Evolutionary conservation across 2,329 filamentous ascomycete genomes (phyloP).

Genomic region (Metarhizium robertsii): DNA sequence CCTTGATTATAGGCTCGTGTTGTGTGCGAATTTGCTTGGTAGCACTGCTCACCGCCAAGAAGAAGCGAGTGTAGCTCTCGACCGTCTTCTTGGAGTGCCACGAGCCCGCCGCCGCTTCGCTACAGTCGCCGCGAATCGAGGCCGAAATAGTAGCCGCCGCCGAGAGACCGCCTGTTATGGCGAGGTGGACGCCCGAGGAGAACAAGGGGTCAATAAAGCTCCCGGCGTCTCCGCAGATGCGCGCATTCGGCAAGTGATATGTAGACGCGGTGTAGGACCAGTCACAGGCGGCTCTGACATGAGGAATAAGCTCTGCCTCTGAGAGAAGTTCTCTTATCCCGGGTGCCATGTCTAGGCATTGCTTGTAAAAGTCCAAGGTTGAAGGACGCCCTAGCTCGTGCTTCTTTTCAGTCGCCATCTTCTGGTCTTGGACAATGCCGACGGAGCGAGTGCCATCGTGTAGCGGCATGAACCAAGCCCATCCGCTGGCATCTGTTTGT

Average conservation of each 20-base stretch:
- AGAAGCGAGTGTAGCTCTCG: conserved; percentile 37
- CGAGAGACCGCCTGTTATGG: conserved; percentile 31
- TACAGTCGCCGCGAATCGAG: conserved; percentile 24
- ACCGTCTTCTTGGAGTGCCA: conserved; percentile 35
- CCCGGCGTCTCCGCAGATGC: conserved; percentile 36
- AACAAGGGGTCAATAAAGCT: conserved; percentile 41
- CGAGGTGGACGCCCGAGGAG: conserved; percentile 38
- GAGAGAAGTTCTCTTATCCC: conserved; percentile 19
- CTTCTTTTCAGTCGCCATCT: conserved; percentile 25
- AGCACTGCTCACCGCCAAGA: conserved; percentile 18
- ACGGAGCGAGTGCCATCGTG: conserved; percentile 35
- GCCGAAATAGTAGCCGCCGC: conserved; percentile 35
- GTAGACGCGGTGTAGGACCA: conserved; percentile 35
- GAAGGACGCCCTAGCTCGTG: conserved; percentile 6
- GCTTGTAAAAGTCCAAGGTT: conserved; percentile 22
- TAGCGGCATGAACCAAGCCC: conserved; percentile 40
- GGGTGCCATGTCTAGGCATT: conserved; percentile 24
- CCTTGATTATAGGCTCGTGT: conserved; percentile 29
- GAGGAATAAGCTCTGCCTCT: conserved; percentile 21
- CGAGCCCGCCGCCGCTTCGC: conserved; percentile 25
- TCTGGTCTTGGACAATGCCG: conserved; percentile 32
- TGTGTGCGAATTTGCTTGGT: conserved; percentile 29
- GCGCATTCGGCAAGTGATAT: conserved; percentile 30
- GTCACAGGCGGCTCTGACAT: conserved; percentile 33
- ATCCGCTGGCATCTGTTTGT: conserved; percentile 34